phyloP scores from a whole-genome alignment of 495 filamentous ascomycete species.

The Cercophora newfieldiana region DNA sequence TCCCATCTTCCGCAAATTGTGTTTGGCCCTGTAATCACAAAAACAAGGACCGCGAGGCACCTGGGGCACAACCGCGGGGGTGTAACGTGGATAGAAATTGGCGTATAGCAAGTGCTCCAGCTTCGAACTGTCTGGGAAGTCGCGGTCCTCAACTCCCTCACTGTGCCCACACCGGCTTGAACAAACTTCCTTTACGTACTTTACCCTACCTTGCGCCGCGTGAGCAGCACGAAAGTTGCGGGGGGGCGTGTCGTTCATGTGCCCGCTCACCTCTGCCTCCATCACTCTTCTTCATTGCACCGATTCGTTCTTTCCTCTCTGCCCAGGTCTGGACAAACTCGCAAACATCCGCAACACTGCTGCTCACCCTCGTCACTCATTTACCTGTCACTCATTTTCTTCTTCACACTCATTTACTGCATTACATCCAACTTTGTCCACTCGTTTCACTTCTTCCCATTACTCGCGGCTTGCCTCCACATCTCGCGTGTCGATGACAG shows the following conservation, averaged over 20 bases:
- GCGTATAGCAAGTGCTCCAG: constrained; percentile 7
- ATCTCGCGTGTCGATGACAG: constrained; percentile 2
- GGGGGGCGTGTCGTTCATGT: background rate
- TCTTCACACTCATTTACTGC: background rate
- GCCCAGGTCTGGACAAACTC: background rate
- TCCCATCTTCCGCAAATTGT: background rate
- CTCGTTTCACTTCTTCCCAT: background rate
- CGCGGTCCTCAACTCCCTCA: background rate
- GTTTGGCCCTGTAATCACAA: background rate
- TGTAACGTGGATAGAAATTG: background rate
- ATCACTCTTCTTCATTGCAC: background rate
- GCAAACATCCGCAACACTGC: background rate
- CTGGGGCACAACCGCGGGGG: background rate
- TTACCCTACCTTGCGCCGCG: background rate
- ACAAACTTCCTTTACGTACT: background rate
- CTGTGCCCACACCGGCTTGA: background rate
- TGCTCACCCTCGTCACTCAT: background rate
- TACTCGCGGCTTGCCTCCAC: background rate
- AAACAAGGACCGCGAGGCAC: background rate
- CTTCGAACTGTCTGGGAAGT: constrained; percentile 2
- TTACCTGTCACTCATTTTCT: background rate
- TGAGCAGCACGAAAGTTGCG: background rate
- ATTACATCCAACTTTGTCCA: constrained; percentile 1
- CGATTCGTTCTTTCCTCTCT: background rate
- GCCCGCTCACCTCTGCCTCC: background rate